These are phyloP conservation scores for Pichia sp. DNA, from an alignment of 1,139 yeast genomes.

Conservation along the genomic window DNA sequence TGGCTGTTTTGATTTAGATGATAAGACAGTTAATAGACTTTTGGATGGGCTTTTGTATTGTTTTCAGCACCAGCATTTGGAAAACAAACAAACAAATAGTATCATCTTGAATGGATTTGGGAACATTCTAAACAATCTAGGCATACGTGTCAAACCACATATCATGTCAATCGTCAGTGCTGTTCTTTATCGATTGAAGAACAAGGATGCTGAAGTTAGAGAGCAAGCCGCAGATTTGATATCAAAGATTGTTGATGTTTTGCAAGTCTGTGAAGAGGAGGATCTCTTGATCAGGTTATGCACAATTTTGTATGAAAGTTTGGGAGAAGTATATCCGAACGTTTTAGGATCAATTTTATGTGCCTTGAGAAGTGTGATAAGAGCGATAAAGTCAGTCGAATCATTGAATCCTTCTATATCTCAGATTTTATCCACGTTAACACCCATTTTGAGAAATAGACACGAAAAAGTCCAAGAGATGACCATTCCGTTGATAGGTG, in stretches of 20 bases:
- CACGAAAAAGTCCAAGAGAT: constrained; percentile 91
- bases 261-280: constrained; percentile 64
- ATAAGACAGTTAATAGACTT: constrained; percentile 59
- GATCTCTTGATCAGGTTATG: constrained; percentile 64
- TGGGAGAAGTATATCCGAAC: constrained; percentile 94
- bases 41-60: constrained; percentile 83
- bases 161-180: constrained; percentile 72
- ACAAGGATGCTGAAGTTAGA: constrained; percentile 68
- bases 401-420: constrained; percentile 73
- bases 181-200: constrained; percentile 68
- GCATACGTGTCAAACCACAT: constrained; percentile 68
- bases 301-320: constrained; percentile 77
- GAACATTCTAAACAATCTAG: constrained; percentile 62
- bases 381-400: constrained; percentile 47
- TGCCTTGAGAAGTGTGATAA: constrained; percentile 57
- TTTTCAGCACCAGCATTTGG: constrained; percentile 63
- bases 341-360: constrained; percentile 81
- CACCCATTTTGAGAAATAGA: constrained; percentile 86
- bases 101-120: constrained; percentile 64
- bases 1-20: constrained; percentile 52
- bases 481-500: constrained; percentile 74
- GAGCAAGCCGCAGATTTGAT: constrained; percentile 85
- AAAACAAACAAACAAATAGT: constrained; percentile 38
- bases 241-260: constrained; percentile 60
- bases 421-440: constrained; percentile 79